These are phyloP conservation scores for Hawksworthiomyces lignivorus DNA, from an alignment of 2,329 filamentous ascomycete species.

Conservation along the genomic window DNA sequence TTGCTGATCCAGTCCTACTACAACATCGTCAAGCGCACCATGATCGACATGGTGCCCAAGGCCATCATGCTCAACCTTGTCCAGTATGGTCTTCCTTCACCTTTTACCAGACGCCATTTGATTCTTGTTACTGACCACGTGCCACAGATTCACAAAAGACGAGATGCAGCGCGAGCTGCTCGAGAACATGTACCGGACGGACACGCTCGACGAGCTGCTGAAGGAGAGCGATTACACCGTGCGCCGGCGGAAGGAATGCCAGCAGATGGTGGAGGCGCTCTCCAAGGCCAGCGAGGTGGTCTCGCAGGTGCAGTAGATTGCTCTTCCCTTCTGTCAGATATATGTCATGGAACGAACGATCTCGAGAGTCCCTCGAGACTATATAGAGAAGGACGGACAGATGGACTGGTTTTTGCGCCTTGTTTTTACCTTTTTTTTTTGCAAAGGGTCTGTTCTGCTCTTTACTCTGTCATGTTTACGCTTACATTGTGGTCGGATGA, in stretches of 20 bases:
- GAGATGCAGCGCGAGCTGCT: conserved; percentile 97
- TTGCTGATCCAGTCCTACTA: conserved; percentile 94
- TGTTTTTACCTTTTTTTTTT: too few species aligned
- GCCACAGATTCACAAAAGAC: conserved; percentile 76
- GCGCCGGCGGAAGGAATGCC: conserved; percentile 91
- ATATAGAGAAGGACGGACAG: too few species aligned
- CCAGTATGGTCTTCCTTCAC: conserved; percentile 54
- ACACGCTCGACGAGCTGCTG: conserved; percentile 84
- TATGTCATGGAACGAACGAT: too few species aligned
- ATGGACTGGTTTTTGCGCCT: too few species aligned
- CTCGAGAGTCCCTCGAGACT: too few species aligned
- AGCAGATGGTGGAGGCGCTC: conserved; percentile 97
- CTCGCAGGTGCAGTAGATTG: conserved; percentile 61
- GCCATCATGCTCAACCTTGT: conserved; percentile 97
- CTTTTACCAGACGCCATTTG: too few species aligned
- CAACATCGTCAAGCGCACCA: conserved; percentile 94
- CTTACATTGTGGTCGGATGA: too few species aligned
- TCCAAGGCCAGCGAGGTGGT: conserved; percentile 91
- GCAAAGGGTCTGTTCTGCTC: neutral
- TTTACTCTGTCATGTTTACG: neutral
- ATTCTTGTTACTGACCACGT: neutral
- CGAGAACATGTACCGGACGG: conserved; percentile 92
- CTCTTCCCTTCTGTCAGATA: too few species aligned
- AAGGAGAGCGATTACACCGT: conserved; percentile 98
- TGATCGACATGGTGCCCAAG: conserved; percentile 99